Base-by-base conservation (phyloP, 768 basidiomycete species). In the Tulasnella sp. region DNA sequence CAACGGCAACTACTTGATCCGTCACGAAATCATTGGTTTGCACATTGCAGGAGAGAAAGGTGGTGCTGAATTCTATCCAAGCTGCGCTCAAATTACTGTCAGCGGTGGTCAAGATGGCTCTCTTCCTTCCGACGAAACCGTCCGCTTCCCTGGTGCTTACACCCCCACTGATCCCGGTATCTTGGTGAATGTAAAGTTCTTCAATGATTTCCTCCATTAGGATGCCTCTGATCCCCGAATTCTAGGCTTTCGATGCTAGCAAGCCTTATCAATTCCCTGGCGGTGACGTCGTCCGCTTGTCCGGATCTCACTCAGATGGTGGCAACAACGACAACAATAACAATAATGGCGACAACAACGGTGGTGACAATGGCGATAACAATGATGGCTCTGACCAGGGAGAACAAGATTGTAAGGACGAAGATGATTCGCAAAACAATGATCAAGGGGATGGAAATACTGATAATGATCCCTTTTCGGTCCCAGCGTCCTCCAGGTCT, bases 61-160 rank as follows among this genome's bases (percentile, higher is more conserved):
- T 4, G 81, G 81, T 16, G 84, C 82, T 0, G 85, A 89, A 65
- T 88, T 86, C 65, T 89, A 89, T 62, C 78, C 81, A 0, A 74
- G 75, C 24, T 89, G 85, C 63, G 69, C 73, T 2, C 74, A 75
- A 62, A n/a, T 68, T 52, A 45, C 55, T 33, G 63, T 87, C 32
- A 65, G 70, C 2, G 82, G 83, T 9, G 78, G 80, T 3, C 58
- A 61, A 0, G 20, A 63, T 3, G 64, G 59, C 53, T 74, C 79
- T 8, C 27, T 49, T 24, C 25, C 48, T 22, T 22, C 55, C 15
- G 29, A 35, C 3, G 7, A 24, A 43, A 75, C 77, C 29, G 82
- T 82, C 34, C 69, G 65, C 31, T 69, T 87, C 53, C 85, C 85
- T 1, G 84, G 84, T 20, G 83, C 74, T 15, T 88, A 88, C 66